Evolutionary conservation across 345 rosid genomes (phyloP), one percentile per base, ranked within the genome.

Genomic region (Aurinia saxatilis): DNA sequence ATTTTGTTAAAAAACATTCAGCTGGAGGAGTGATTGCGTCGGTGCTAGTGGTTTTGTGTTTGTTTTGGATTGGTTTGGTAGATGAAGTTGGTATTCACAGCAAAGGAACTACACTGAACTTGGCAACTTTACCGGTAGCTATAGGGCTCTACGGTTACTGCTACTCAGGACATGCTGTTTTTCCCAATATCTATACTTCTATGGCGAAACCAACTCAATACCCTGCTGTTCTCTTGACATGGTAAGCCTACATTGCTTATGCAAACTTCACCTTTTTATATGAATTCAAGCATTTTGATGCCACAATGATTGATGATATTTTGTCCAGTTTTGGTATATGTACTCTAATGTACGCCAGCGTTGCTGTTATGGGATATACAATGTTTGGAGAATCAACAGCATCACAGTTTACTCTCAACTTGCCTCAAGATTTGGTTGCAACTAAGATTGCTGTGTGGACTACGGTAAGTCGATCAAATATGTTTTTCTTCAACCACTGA

Each of bases 21-120:
- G 99, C 88, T 31, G 99, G 99, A 38, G 99, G 99, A 63, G 99
- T 93, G 33, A 61, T 93, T 63, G 97, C 99, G 57, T 90, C 99
- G 23, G 69, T 82, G 21, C 21, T 80, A 75, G 96, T 81, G 56
- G 96, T 93, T 60, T 45, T 85, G 21, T 93, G 91, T 78, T 79
- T 93, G 82, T 82, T 84, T 53, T 93, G 99, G 97, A 81, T 70
- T 60, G 99, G 97, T 48, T 50, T 90, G 46, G 87, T 90, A 13
- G 96, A 93, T 73, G 44, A 84, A 1, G 86, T 90, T 51, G 85
- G 88, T 29, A 62, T 82, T 29, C 87, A 82, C 56, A 81, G 77
- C 82, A 77, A 78, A 73, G 95, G 91, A 65, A 76, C 86, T 18
- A 39, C 81, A 13, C 63, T 93, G 11, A 84, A 87, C 68, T 75